Conservation (phyloP, 768 basidiomycete species). For the Boletus speciosus region DNA sequence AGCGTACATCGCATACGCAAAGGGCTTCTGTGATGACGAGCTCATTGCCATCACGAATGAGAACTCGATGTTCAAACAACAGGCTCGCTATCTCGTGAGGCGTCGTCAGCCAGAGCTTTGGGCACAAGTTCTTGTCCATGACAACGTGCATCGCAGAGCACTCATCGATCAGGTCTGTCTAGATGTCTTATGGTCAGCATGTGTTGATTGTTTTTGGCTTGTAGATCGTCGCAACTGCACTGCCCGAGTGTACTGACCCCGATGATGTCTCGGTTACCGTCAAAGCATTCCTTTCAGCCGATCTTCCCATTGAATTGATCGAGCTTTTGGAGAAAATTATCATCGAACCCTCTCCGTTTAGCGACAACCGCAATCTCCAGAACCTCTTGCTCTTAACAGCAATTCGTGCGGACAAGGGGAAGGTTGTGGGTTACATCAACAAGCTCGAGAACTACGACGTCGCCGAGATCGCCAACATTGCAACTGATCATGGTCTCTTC, state of each 20-base stretch:
- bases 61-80: constrained; percentile 99
- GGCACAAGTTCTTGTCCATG: constrained; percentile 87
- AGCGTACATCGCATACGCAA: constrained; percentile 98
- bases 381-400: constrained; percentile 93
- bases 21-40: constrained; percentile 98
- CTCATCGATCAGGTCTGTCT: constrained; percentile 84
- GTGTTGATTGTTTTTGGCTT: not conserved
- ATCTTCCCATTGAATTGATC: constrained; percentile 94
- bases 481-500: constrained; percentile 90
- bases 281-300: constrained; percentile 96
- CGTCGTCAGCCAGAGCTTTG: constrained; percentile 93
- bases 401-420: constrained; percentile 96
- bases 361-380: constrained; percentile 95
- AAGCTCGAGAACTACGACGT: constrained; percentile 94
- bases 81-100: constrained; percentile 96
- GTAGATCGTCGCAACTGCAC: constrained; percentile 88
- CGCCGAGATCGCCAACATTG: constrained; percentile 93
- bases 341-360: constrained; percentile 95
- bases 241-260: constrained; percentile 95
- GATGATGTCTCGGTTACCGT: constrained; percentile 98
- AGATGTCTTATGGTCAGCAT: not conserved
- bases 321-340: constrained; percentile 98
- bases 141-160: constrained; percentile 89
- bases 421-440: constrained; percentile 97
- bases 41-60: constrained; percentile 96